Conservation (phyloP, 1,284 basidiomycete species). For the Boletus mariae region DNA sequence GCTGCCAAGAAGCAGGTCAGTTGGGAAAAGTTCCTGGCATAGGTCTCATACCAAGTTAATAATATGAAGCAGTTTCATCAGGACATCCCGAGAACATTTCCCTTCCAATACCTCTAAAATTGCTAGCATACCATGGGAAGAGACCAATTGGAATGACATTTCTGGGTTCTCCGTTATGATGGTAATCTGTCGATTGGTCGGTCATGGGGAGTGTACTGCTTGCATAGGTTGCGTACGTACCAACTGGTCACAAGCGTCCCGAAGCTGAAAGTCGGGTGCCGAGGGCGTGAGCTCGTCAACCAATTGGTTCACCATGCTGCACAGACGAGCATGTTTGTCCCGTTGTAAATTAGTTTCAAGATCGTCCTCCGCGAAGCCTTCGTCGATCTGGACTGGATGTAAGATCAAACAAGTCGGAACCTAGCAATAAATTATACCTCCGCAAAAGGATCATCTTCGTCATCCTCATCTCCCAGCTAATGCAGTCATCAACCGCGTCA, state of each 20-base stretch:
- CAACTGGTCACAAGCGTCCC: conserved; percentile 84
- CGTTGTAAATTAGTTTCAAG: conserved; percentile 85
- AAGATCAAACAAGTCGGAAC: conserved; percentile 5
- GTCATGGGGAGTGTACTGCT: background rate
- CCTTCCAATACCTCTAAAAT: conserved; percentile 91
- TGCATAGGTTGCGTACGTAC: conserved; percentile 42
- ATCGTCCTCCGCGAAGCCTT: conserved; percentile 84
- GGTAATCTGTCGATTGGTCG: conserved; percentile 50
- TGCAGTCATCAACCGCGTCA: conserved; percentile 2
- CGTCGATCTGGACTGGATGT: conserved; percentile 65
- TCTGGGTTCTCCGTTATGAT: conserved; percentile 85
- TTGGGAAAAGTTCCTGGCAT: conserved; percentile 1
- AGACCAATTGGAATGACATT: conserved; percentile 85
- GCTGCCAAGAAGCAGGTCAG: conserved; percentile 43
- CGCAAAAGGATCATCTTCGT: conserved; percentile 93
- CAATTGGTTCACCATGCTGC: conserved; percentile 74
- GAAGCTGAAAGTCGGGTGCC: conserved; percentile 74
- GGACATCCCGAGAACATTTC: conserved; percentile 78
- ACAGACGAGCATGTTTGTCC: conserved; percentile 87
- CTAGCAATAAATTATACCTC: conserved; percentile 51
- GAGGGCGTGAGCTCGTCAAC: conserved; percentile 84
- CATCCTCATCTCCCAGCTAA: conserved; percentile 75
- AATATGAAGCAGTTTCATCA: conserved; percentile 81
- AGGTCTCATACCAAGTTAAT: conserved; percentile 72
- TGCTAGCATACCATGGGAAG: conserved; percentile 91